Evolutionary conservation across 139 green algal genomes (phyloP).

Genomic region (Coelastrella sp.): DNA sequence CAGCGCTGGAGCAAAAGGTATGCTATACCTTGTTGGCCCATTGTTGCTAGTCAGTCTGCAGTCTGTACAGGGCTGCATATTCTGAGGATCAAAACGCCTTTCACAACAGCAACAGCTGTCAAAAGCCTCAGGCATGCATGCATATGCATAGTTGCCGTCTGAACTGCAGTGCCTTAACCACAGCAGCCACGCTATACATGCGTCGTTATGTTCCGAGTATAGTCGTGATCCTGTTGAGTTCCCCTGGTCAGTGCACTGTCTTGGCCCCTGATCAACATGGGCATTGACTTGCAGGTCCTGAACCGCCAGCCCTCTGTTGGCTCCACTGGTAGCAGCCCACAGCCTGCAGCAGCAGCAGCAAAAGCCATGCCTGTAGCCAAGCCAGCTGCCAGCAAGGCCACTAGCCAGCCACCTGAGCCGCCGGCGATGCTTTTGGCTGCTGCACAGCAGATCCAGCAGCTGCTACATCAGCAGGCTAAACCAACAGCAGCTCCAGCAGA

Average conservation of each 20-base stretch:
- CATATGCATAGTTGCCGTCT: neutral
- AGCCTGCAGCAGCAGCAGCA: slow-evolving; percentile 20
- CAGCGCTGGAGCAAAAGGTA: slow-evolving; percentile 8
- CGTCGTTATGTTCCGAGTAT: neutral
- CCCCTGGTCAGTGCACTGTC: no score
- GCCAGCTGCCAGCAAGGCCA: neutral
- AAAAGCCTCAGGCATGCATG: neutral
- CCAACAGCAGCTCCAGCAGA: slow-evolving; percentile 3
- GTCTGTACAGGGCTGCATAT: no score
- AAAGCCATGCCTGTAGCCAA: neutral
- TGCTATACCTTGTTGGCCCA: neutral
- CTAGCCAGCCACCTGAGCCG: neutral
- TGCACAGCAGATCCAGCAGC: neutral
- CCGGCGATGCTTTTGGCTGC: neutral
- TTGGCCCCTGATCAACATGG: neutral
- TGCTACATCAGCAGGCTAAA: neutral
- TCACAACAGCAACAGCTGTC: no score
- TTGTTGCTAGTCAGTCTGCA: no score
- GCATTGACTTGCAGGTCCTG: neutral
- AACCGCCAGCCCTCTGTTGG: neutral
- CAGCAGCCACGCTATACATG: neutral
- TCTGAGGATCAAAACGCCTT: no score
- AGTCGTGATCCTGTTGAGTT: no score
- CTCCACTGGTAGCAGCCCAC: slow-evolving; percentile 31
- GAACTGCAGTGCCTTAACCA: neutral